These are phyloP conservation scores for Colletotrichum lindemuthianum DNA, from an alignment of 2,329 filamentous ascomycete genomes.

Conservation along the genomic window DNA sequence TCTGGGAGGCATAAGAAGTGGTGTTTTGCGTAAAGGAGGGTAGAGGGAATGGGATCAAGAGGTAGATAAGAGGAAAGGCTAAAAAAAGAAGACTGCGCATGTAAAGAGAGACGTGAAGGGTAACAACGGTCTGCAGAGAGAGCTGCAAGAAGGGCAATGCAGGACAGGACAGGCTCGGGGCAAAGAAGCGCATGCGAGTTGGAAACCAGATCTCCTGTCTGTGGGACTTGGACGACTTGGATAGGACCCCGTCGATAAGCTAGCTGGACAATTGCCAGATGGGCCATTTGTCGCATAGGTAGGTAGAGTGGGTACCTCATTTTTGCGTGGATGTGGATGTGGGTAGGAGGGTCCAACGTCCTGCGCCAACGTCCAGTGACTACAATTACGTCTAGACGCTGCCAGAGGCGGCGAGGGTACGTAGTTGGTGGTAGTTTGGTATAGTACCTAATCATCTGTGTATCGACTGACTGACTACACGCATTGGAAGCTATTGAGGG, in stretches of 20 bases:
- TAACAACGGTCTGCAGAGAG: constrained; percentile 16
- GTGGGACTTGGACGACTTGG: background rate
- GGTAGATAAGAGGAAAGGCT: constrained; percentile 19
- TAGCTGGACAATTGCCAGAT: constrained; percentile 8
- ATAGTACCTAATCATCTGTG: too few relatives aligned
- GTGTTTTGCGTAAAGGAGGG: constrained; percentile 18
- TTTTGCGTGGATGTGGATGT: background rate
- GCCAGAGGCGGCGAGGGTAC: too few relatives aligned
- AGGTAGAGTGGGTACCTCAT: background rate
- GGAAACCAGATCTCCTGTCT: constrained; percentile 2
- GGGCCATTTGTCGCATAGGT: constrained; percentile 3
- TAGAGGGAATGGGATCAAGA: constrained; percentile 6
- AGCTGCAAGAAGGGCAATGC: constrained; percentile 20
- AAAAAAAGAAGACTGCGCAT: constrained; percentile 6
- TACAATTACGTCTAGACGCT: too few relatives aligned
- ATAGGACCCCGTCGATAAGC: background rate
- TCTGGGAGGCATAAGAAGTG: constrained; percentile 36
- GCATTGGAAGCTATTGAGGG: too few relatives aligned
- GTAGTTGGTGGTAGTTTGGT: too few relatives aligned
- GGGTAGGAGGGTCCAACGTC: too few relatives aligned
- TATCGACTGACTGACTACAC: too few relatives aligned
- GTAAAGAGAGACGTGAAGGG: constrained; percentile 32
- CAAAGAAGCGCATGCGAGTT: background rate
- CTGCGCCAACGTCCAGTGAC: too few relatives aligned
- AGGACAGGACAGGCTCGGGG: constrained; percentile 11